Conservation (phyloP, 2,329 filamentous ascomycete species). For the Paradendryphiella salina region DNA sequence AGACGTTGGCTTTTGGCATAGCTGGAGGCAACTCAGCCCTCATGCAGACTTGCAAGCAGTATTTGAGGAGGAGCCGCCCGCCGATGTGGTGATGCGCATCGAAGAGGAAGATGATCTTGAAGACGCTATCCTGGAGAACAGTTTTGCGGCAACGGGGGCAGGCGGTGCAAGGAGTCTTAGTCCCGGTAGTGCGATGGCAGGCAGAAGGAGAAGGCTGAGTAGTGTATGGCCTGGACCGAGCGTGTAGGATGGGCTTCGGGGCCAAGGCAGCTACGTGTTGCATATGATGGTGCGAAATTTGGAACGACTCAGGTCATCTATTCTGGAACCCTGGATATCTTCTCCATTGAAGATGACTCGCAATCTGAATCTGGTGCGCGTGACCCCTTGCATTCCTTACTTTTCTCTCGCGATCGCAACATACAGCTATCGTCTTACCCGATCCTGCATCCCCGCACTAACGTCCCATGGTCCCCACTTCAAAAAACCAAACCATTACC, state of each 20-base stretch:
- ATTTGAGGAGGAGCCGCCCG: slow-evolving; percentile 71
- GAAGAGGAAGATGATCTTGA: slow-evolving; percentile 56
- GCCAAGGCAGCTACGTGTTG: not conserved
- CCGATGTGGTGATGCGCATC: slow-evolving; percentile 53
- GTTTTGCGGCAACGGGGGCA: slow-evolving; percentile 33
- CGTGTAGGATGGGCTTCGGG: slow-evolving; percentile 1
- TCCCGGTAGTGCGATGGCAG: slow-evolving; percentile 35
- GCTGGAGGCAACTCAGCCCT: slow-evolving; percentile 66
- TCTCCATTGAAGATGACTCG: not conserved
- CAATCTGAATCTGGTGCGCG: not conserved
- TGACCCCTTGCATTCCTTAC: not conserved
- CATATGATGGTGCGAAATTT: not conserved
- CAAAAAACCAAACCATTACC: slow-evolving; percentile 9
- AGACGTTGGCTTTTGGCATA: slow-evolving; percentile 54
- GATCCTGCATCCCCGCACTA: slow-evolving; percentile 3
- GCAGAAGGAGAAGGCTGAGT: slow-evolving; percentile 41
- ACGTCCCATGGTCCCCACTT: not conserved
- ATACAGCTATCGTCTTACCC: not conserved
- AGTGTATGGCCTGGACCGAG: slow-evolving; percentile 41
- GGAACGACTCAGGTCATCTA: not conserved
- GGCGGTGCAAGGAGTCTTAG: slow-evolving; percentile 35
- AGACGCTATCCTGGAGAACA: slow-evolving; percentile 50
- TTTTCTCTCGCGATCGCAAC: not conserved
- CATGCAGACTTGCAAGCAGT: slow-evolving; percentile 74
- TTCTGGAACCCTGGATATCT: not conserved